Evolutionary conservation across 2,329 filamentous ascomycete species (phyloP), one percentile per base, ranked within the genome.

Genomic region (Hymenoscyphus scutula): DNA sequence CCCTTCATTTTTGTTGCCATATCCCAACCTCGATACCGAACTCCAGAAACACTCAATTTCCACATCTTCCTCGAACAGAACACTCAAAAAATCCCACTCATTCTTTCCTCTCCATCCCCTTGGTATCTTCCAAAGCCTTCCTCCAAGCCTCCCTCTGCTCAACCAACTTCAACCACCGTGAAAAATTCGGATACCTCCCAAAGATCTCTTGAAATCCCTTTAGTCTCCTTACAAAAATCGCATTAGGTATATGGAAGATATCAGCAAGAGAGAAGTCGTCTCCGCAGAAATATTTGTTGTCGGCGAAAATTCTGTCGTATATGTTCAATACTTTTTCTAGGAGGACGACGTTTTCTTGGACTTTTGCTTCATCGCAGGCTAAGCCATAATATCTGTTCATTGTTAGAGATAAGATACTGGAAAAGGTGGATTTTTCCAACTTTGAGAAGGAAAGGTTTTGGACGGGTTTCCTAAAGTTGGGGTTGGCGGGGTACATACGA

Each of bases 241-340:
- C 68, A 54, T 71, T 68, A 2, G 71, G 68, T 11, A 73, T 37
- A 45, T 73, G 71, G 61, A 68, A 70, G 19, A 73, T 53, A 64
- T 73, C 71, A 30, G 64, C 72, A 15, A 73, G 41, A 23, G 71
- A 68, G 19, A 73, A 2, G 48, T 71, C 61, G 27, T 73, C 60
- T 34, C 70, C 72, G 56, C 66, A 68, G 45, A 73, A 64, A 62
- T 72, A 73, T n/a, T 62, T 45, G 45, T 69, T 66, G 25, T 69
- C 70, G 17, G 66, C 45, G 2, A 73, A 65, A 56, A 71, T 69
- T 10, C 15, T 55, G n/a, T 73, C 69, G 59, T 73, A 73, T 2
- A 66, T 63, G 25, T 62, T 65, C 1, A 73, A 53, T 2, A 58
- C 54, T 11, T 56, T 62, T 53, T 73, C 69, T 13, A 71, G 66